Percentiles rank a stretch among this genome's conserved stretches.
phyloP scores from a whole-genome alignment of 768 basidiomycete genomes.

The Gloeostereum incarnatum region DNA sequence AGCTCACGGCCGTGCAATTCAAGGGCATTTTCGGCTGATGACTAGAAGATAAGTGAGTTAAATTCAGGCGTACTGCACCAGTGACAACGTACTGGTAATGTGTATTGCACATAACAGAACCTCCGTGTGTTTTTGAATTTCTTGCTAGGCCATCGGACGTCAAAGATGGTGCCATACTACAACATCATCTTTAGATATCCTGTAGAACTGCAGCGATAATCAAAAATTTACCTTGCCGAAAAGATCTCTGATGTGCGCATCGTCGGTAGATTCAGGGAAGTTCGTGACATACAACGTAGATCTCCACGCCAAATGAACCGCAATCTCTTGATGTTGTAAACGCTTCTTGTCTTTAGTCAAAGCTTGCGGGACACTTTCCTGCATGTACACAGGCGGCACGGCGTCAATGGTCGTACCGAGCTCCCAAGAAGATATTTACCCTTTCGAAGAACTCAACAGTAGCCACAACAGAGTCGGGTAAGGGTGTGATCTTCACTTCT shows the following conservation, averaged over 20 bases:
- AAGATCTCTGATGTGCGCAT: constrained; percentile 60
- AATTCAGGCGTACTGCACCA: not conserved
- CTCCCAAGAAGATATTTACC: constrained; percentile 22
- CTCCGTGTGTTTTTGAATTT: constrained; percentile 87
- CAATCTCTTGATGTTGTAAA: constrained; percentile 63
- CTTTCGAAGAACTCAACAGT: constrained; percentile 81
- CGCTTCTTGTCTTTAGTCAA: constrained; percentile 94
- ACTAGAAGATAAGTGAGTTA: constrained; percentile 21
- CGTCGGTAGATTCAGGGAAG: constrained; percentile 82
- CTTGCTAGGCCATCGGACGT: constrained; percentile 97
- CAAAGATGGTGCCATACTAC: constrained; percentile 86
- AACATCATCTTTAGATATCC: constrained; percentile 4
- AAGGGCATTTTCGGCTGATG: constrained; percentile 67
- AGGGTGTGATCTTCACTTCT: constrained; percentile 69
- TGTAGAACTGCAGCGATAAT: not conserved
- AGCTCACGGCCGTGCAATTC: constrained; percentile 72
- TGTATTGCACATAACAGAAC: constrained; percentile 93
- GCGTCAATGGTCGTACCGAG: not conserved
- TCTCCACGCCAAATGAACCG: constrained; percentile 87
- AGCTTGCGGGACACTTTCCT: constrained; percentile 81
- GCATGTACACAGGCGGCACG: constrained; percentile 5
- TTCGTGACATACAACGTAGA: constrained; percentile 95
- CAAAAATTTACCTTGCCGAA: constrained; percentile 59
- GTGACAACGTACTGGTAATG: constrained; percentile 57
- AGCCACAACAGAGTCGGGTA: constrained; percentile 56